Conservation (phyloP, 306 rosid species). For the Pyrus betulifolia region DNA sequence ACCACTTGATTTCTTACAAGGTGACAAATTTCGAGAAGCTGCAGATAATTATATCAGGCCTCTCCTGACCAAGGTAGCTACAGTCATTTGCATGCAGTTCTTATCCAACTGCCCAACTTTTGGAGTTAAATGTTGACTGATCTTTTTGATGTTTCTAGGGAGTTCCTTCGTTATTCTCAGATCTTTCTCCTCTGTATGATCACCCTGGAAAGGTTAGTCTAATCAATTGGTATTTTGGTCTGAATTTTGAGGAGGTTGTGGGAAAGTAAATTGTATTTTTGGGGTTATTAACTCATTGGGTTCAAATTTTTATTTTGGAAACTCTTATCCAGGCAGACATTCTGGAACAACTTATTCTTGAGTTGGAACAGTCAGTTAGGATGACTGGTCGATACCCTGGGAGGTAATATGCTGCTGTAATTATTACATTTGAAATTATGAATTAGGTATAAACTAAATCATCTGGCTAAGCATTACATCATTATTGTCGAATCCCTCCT, state of each 20-base stretch:
- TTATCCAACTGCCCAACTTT: constrained; percentile 12
- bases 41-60: constrained; percentile 84
- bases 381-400: constrained; percentile 63
- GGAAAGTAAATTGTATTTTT: neutral
- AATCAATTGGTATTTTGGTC: neutral
- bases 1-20: constrained; percentile 93
- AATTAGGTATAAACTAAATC: neutral
- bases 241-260: neutral
- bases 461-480: neutral
- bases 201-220: constrained; percentile 84
- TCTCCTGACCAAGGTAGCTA: constrained; percentile 75
- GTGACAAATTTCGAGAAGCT: constrained; percentile 76
- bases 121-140: neutral
- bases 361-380: constrained; percentile 67
- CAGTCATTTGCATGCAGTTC: constrained; percentile 3
- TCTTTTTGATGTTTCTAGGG: constrained; percentile 54
- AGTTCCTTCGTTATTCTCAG: constrained; percentile 93
- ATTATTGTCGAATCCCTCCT: neutral
- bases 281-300: neutral
- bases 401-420: constrained; percentile 34
- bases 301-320: constrained; percentile 10
- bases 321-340: constrained; percentile 72
- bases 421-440: neutral
- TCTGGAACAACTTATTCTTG: constrained; percentile 79
- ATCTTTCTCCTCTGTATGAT: constrained; percentile 85